Percentiles rank a stretch among this genome's conserved stretches.
phyloP scores from a whole-genome alignment of 106 monocot species.

The Allium cepa region DNA sequence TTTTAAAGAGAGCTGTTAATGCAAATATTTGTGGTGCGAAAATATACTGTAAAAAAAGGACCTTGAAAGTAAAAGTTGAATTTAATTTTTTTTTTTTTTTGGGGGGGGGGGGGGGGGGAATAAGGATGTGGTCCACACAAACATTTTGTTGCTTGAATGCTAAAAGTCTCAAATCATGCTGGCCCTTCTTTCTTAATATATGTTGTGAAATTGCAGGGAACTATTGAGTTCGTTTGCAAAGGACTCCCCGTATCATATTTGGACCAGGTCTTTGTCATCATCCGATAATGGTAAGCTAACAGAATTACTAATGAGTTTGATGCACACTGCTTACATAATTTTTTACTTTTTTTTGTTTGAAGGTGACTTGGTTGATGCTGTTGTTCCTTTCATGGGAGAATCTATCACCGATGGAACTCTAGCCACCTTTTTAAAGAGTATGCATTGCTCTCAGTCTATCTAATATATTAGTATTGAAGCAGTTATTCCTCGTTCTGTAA shows the following conservation, averaged over 20 bases:
- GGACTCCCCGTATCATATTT: slow-evolving; percentile 18
- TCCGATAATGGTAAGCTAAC: slow-evolving; percentile 23
- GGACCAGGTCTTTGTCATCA: slow-evolving; percentile 33
- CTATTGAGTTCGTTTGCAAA: slow-evolving; percentile 1
- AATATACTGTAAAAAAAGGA: background rate
- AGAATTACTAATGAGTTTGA: background rate
- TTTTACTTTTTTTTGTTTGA: slow-evolving; percentile 13
- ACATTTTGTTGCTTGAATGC: too few species aligned
- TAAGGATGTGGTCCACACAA: too few species aligned
- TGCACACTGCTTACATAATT: background rate
- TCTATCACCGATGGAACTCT: slow-evolving; percentile 97
- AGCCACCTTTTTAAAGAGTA: slow-evolving; percentile 84
- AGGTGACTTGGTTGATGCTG: slow-evolving; percentile 76
- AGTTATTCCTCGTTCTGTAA: too few species aligned
- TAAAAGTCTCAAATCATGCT: background rate
- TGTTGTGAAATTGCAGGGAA: slow-evolving; percentile 18
- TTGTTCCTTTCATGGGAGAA: slow-evolving; percentile 97
- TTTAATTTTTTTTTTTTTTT: too few species aligned
- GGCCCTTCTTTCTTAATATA: too few species aligned
- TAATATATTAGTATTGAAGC: background rate
- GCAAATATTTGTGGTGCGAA: background rate
- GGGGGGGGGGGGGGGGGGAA: too few species aligned
- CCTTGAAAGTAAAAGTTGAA: background rate
- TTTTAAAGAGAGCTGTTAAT: too few species aligned
- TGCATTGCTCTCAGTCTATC: slow-evolving; percentile 12